Percentiles rank a stretch among this genome's conserved stretches.
Conservation (phyloP, 2,329 filamentous ascomycete species). For the Alternaria conjuncta region DNA sequence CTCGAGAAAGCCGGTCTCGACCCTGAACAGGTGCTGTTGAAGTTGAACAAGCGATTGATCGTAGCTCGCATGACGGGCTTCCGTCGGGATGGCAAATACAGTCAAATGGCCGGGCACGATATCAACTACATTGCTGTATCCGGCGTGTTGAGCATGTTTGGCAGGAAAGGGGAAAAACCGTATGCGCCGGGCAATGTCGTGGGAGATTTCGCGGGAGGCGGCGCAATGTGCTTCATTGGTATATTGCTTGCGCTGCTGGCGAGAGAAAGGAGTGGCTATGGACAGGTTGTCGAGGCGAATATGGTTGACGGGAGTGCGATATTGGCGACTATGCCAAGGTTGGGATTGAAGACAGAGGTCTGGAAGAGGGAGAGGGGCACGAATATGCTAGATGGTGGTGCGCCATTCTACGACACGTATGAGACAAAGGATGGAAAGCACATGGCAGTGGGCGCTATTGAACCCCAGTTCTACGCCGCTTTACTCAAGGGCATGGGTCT, state of each 20-base stretch:
- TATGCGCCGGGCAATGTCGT: conserved; percentile 83
- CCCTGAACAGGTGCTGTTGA: conserved; percentile 68
- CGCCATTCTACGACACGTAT: conserved; percentile 90
- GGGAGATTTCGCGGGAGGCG: conserved; percentile 90
- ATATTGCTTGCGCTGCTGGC: conserved; percentile 80
- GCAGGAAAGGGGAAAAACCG: conserved; percentile 71
- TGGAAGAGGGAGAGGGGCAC: conserved; percentile 71
- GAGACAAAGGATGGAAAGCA: conserved; percentile 79
- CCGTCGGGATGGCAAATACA: conserved; percentile 83
- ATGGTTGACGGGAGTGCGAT: conserved; percentile 93
- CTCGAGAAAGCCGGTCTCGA: conserved; percentile 83
- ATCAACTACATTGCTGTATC: conserved; percentile 95
- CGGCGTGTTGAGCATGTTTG: conserved; percentile 78
- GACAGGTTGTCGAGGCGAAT: conserved; percentile 92
- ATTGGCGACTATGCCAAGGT: conserved; percentile 77
- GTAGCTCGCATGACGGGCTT: conserved; percentile 91
- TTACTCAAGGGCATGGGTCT: conserved; percentile 73
- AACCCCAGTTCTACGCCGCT: conserved; percentile 80
- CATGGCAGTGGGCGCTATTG: conserved; percentile 86
- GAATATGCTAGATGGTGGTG: conserved; percentile 83
- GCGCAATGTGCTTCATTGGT: conserved; percentile 80
- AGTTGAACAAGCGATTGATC: conserved; percentile 75
- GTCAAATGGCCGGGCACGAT: conserved; percentile 89
- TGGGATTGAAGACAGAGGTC: conserved; percentile 67
- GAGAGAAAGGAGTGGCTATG: conserved; percentile 67